A percentile compares a stretch with the other conserved stretches of the same genome.
These are phyloP conservation scores for Amanita fuliginea DNA, from an alignment of 768 basidiomycete genomes.

Conservation along the genomic window DNA sequence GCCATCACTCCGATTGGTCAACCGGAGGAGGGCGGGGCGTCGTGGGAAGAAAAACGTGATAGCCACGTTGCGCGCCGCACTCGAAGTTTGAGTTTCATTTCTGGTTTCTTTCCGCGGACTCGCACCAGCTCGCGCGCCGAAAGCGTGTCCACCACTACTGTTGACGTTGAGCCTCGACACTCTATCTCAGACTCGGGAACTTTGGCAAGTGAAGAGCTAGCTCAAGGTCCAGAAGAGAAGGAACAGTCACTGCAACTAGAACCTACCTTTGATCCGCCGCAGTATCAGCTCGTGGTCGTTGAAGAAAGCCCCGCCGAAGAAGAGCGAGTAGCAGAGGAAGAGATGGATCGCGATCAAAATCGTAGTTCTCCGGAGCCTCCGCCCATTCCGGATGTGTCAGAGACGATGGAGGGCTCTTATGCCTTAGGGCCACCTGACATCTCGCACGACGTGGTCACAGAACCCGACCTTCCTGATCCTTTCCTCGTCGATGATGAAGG, in stretches of 20 bases:
- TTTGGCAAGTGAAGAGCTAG: neutral
- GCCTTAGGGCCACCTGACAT: neutral
- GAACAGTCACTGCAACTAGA: neutral
- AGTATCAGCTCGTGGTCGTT: slow-evolving; percentile 2
- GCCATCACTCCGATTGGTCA: neutral
- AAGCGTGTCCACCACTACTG: neutral
- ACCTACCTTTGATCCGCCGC: neutral
- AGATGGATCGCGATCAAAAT: slow-evolving; percentile 2
- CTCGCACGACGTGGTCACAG: slow-evolving; percentile 9
- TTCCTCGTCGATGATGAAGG: slow-evolving; percentile 52
- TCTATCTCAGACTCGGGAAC: slow-evolving; percentile 4
- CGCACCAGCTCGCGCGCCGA: slow-evolving; percentile 1
- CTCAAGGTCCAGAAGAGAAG: neutral
- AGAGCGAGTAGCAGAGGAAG: neutral
- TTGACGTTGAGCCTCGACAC: no score
- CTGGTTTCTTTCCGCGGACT: slow-evolving; percentile 5
- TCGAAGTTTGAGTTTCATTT: slow-evolving; percentile 3
- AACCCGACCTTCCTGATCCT: slow-evolving; percentile 45
- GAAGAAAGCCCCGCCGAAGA: slow-evolving; percentile 2
- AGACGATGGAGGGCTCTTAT: neutral
- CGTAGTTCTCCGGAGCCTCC: neutral
- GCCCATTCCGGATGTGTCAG: neutral
- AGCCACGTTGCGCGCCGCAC: slow-evolving; percentile 2
- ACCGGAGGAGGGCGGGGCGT: neutral
- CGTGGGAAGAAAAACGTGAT: slow-evolving; percentile 5